Evolutionary conservation across 2,329 filamentous ascomycete species (phyloP), one percentile per base, ranked within the genome.

Genomic region (Leptographium procerum): DNA sequence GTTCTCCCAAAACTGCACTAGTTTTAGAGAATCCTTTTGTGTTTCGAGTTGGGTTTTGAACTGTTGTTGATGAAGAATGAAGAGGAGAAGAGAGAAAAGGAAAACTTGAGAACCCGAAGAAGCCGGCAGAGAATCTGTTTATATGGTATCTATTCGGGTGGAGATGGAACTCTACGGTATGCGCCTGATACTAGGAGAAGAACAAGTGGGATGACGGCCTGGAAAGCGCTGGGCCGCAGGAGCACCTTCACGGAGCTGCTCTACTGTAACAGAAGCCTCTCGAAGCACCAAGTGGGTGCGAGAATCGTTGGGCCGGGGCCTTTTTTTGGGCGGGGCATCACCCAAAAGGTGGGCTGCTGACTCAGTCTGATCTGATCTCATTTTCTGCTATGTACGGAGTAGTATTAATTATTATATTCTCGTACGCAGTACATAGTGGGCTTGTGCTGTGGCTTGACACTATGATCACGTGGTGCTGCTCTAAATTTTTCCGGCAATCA

Each of bases 191-290:
- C 54, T 43, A 22, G 11, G 28, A 56, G 11, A n/a, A 33, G 29
- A 6, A 26, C n/a, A 52, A 47, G 53, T 52, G 36, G 47, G 43
- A 58, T 56, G 54, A 36, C 57, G 33, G 16, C 13, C n/a, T 19
- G 14, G 36, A 40, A 40, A 13, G 14, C 40, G n/a, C 54, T 56
- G 3, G 58, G 29, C 6, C 26, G 13, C 40, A n/a, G 55, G 52
- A 40, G 59, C 50, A 40, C 29, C 47, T 14, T n/a, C 51, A 8
- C 6, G 55, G 6, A 50, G 31, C 33, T 33, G 14, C 59, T 36
- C 9, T 10, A 22, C 36, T 47, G 5, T 10, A 16, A 53, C 34
- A 52, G 62, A 63, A 63, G 58, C 33, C 43, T 62, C 59, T 62
- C 56, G 63, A 64, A 64, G 43, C 59, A 4, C 5, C 33, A 19